phyloP scores from a whole-genome alignment of 805 yeast genomes.

The Saccharomycopsis babjevae region DNA sequence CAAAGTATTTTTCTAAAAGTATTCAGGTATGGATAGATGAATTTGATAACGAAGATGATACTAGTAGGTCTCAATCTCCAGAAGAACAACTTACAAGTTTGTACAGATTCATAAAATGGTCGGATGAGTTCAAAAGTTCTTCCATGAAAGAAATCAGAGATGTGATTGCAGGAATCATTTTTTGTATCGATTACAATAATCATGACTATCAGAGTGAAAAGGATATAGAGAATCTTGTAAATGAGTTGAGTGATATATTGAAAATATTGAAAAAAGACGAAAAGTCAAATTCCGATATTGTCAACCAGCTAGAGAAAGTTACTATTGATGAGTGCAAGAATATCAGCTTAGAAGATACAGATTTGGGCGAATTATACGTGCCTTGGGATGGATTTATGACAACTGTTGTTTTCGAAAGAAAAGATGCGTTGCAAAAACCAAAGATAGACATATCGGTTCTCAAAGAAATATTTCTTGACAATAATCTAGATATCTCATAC shows the following conservation, averaged over 20 bases:
- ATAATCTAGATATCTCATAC: constrained; percentile 10
- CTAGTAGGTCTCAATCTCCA: constrained; percentile 11
- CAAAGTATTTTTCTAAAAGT: constrained; percentile 14
- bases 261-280: constrained; percentile 25
- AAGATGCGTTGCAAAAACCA: background rate
- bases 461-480: constrained; percentile 15
- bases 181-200: constrained; percentile 55
- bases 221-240: constrained; percentile 35
- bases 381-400: constrained; percentile 15
- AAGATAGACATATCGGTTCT: background rate
- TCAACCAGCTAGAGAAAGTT: constrained; percentile 11
- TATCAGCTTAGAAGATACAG: constrained; percentile 19
- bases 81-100: background rate
- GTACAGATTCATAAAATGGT: constrained; percentile 6
- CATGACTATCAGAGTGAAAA: constrained; percentile 46
- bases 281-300: background rate
- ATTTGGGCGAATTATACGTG: constrained; percentile 13
- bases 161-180: constrained; percentile 70
- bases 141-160: constrained; percentile 54
- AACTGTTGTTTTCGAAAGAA: constrained; percentile 1
- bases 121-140: constrained; percentile 64
- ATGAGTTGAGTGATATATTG: constrained; percentile 23
- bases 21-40: constrained; percentile 19
- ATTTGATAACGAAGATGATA: constrained; percentile 22
- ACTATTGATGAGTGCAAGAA: constrained; percentile 12